phyloP scores from a whole-genome alignment of 768 basidiomycete genomes.

The Sarcodon aspratus region DNA sequence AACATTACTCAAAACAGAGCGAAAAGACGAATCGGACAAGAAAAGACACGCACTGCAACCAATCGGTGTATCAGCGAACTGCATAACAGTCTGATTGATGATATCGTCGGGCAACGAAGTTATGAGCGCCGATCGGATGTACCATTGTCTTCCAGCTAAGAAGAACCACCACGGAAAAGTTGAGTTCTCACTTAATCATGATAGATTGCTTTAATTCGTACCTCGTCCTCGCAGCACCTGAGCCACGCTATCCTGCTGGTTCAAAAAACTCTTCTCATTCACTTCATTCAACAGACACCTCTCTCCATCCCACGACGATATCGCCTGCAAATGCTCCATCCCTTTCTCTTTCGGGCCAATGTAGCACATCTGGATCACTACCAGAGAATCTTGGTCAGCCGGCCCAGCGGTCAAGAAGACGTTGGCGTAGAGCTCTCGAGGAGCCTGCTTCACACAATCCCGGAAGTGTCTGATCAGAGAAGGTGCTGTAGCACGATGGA shows the following conservation, averaged over 20 bases:
- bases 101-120: conserved; percentile 80
- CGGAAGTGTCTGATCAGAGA: conserved; percentile 87
- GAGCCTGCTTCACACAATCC: conserved; percentile 85
- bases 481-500: conserved; percentile 77
- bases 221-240: conserved; percentile 82
- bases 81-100: conserved; percentile 70
- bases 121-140: conserved; percentile 78
- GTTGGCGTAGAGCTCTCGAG: conserved; percentile 82
- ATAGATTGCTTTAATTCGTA: conserved; percentile 17
- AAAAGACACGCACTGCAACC: conserved; percentile 68
- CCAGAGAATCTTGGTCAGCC: conserved; percentile 69
- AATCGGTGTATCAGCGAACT: conserved; percentile 76
- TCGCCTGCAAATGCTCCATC: conserved; percentile 69
- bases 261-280: conserved; percentile 77
- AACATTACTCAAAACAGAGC: neutral
- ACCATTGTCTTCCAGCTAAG: conserved; percentile 78
- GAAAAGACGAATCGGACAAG: neutral
- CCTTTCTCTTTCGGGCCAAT: conserved; percentile 65
- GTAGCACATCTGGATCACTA: conserved; percentile 90
- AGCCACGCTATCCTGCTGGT: conserved; percentile 87
- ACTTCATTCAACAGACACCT: conserved; percentile 82
- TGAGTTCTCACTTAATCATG: neutral
- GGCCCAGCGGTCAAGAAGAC: conserved; percentile 87
- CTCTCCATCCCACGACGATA: conserved; percentile 86
- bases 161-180: neutral